Conservation (phyloP, 208 protist genomes). For the Trypanosoma brucei region DNA sequence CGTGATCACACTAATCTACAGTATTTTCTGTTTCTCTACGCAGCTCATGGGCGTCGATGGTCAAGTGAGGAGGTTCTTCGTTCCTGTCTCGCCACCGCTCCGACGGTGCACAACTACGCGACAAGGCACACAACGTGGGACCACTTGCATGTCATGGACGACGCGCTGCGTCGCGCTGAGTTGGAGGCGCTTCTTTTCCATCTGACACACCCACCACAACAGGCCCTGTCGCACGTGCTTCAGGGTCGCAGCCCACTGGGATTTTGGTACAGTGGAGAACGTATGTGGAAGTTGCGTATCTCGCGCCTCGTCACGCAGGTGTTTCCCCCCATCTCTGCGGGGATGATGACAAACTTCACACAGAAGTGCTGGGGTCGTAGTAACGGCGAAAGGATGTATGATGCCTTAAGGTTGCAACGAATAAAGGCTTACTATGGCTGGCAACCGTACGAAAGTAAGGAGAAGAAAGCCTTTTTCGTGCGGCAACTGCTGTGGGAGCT, state of each 20-base stretch:
- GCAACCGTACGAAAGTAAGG: slow-evolving; percentile 72
- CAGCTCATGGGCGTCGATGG: slow-evolving; percentile 19
- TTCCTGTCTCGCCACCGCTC: slow-evolving; percentile 18
- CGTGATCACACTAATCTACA: slow-evolving; percentile 80
- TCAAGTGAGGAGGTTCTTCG: slow-evolving; percentile 21
- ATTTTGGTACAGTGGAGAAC: slow-evolving; percentile 83
- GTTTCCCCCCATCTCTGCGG: slow-evolving; percentile 66
- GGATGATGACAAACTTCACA: slow-evolving; percentile 89
- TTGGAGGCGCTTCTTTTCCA: slow-evolving; percentile 67
- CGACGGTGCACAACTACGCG: slow-evolving; percentile 51
- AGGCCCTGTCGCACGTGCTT: slow-evolving; percentile 66
- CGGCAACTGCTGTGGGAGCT: slow-evolving; percentile 80
- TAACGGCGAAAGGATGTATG: slow-evolving; percentile 85
- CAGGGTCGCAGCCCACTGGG: slow-evolving; percentile 52
- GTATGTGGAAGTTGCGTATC: slow-evolving; percentile 79
- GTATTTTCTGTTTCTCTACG: slow-evolving; percentile 81
- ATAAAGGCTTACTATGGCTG: slow-evolving; percentile 77
- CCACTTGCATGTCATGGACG: slow-evolving; percentile 71
- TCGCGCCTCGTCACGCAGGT: slow-evolving; percentile 59
- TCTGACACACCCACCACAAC: slow-evolving; percentile 63
- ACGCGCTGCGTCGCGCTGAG: slow-evolving; percentile 71
- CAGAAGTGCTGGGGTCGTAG: slow-evolving; percentile 87
- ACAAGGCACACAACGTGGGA: slow-evolving; percentile 44
- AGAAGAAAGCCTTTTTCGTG: slow-evolving; percentile 84
- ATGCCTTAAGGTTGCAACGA: slow-evolving; percentile 63